Percentiles rank a stretch among this genome's conserved stretches.
Conservation (phyloP, 1,139 yeast genomes). For the Pneumocystis murina region DNA sequence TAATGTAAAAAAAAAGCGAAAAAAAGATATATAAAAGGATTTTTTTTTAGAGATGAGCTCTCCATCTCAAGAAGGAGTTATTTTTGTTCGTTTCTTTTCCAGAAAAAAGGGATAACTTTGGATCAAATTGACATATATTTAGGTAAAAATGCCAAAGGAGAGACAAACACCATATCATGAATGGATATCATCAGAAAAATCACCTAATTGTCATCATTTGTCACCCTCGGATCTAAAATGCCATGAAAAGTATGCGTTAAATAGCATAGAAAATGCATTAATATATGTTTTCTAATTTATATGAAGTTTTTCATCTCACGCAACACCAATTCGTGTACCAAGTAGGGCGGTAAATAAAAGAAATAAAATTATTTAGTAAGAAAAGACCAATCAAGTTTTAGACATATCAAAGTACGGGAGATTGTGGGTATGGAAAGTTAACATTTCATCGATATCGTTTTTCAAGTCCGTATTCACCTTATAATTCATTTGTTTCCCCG, state of each 20-base stretch:
- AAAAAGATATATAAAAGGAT: too few relatives aligned
- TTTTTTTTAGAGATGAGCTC: not conserved
- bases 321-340: not conserved
- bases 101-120: not conserved
- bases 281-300: too few relatives aligned
- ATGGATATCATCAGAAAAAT: not conserved
- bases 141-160: not conserved
- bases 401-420: not conserved
- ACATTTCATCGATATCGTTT: not conserved
- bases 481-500: not conserved
- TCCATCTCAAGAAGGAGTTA: not conserved
- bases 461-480: not conserved
- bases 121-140: not conserved
- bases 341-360: not conserved
- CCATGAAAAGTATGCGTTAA: not conserved
- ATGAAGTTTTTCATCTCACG: not conserved
- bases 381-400: not conserved
- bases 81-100: not conserved
- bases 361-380: not conserved
- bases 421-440: not conserved
- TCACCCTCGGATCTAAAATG: not conserved
- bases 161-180: not conserved
- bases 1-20: too few relatives aligned
- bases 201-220: not conserved
- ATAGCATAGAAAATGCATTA: not conserved